phyloP scores from a whole-genome alignment of 78 protist genomes.

The Polysphondylium violaceum region DNA sequence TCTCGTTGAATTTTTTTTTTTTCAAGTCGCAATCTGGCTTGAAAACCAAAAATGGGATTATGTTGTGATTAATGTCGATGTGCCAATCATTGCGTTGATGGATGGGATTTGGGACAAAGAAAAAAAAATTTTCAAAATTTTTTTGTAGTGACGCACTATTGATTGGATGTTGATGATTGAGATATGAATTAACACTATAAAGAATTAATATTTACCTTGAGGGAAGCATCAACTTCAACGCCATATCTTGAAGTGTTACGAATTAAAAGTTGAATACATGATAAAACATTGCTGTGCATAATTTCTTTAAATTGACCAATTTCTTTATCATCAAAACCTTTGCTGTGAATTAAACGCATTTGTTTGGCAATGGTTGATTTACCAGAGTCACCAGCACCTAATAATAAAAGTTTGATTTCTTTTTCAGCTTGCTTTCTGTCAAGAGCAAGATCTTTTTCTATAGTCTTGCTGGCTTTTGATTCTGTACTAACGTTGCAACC shows the following conservation, averaged over 20 bases:
- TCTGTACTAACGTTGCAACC: slow-evolving; percentile 46
- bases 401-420: slow-evolving; percentile 60
- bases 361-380: slow-evolving; percentile 97
- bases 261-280: slow-evolving; percentile 69
- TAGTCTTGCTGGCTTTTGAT: slow-evolving; percentile 8
- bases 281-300: slow-evolving; percentile 85
- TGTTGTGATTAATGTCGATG: too few relatives aligned
- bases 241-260: neutral
- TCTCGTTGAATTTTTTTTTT: too few relatives aligned
- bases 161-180: neutral
- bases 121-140: too few relatives aligned
- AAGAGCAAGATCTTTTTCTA: slow-evolving; percentile 34
- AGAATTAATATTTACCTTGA: too few relatives aligned
- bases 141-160: too few relatives aligned
- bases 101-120: too few relatives aligned
- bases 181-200: neutral
- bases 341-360: slow-evolving; percentile 90
- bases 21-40: too few relatives aligned
- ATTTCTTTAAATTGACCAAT: slow-evolving; percentile 62
- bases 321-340: slow-evolving; percentile 90
- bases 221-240: neutral
- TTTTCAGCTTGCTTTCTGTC: slow-evolving; percentile 11
- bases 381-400: slow-evolving; percentile 95
- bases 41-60: too few relatives aligned
- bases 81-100: too few relatives aligned